Evolutionary conservation across 2,329 filamentous ascomycete species (phyloP).

Genomic region (Cytospora chrysosperma): DNA sequence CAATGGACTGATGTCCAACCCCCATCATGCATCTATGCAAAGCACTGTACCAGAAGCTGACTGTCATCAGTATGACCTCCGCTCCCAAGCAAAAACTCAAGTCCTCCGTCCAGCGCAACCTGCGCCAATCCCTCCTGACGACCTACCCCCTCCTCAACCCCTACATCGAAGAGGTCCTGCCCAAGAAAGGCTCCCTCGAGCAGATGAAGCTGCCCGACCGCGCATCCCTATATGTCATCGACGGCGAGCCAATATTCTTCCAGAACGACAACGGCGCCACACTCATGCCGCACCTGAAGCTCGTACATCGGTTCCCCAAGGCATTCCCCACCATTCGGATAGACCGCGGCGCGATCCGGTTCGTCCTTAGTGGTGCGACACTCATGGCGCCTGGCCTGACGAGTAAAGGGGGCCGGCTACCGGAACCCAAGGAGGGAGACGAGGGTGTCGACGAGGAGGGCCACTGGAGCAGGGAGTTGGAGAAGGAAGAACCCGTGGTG

Average conservation of each 20-base stretch:
- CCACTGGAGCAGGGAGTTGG: constrained; percentile 65
- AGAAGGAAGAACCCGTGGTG: constrained; percentile 80
- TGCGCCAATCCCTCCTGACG: constrained; percentile 78
- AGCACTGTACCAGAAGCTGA: constrained; percentile 24
- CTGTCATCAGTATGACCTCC: constrained; percentile 62
- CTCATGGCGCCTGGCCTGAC: constrained; percentile 96
- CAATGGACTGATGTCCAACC: background rate
- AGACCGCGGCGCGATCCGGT: constrained; percentile 93
- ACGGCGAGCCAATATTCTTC: constrained; percentile 81
- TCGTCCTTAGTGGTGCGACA: constrained; percentile 88
- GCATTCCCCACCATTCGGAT: constrained; percentile 84
- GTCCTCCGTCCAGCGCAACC: constrained; percentile 85
- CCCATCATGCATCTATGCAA: background rate
- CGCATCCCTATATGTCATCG: constrained; percentile 82
- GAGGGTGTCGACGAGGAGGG: constrained; percentile 52
- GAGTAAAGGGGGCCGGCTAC: constrained; percentile 75
- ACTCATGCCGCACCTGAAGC: constrained; percentile 81
- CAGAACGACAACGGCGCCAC: constrained; percentile 69
- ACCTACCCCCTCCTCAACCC: constrained; percentile 84
- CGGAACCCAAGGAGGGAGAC: constrained; percentile 47
- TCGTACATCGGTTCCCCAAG: constrained; percentile 86
- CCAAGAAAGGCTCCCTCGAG: constrained; percentile 89
- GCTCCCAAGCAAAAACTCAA: constrained; percentile 94
- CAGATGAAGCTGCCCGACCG: constrained; percentile 92
- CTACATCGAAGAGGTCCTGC: constrained; percentile 89